These are phyloP conservation scores for Phytopythium kandeliae DNA, from an alignment of 352 stramenopile genomes.

Conservation along the genomic window DNA sequence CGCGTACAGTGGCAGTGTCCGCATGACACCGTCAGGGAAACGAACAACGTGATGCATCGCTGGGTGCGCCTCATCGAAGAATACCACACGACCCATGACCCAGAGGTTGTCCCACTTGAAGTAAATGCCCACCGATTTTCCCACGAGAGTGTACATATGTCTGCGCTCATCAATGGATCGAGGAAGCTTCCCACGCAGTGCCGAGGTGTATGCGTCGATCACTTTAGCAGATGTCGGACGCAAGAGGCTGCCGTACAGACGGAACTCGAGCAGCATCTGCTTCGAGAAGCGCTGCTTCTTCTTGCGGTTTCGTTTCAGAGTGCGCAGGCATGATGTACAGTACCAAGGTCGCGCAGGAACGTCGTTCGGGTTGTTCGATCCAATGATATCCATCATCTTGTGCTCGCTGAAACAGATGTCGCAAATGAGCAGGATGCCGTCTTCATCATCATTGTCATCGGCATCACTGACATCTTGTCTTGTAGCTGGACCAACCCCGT, in stretches of 20 bases:
- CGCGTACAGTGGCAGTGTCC: conserved; percentile 55
- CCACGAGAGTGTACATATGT: conserved; percentile 53
- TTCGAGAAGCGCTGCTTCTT: conserved; percentile 77
- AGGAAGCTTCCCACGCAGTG: conserved; percentile 42
- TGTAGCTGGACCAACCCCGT: conserved; percentile 15
- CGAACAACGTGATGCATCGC: conserved; percentile 52
- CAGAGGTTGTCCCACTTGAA: conserved; percentile 78
- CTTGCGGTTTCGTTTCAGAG: conserved; percentile 73
- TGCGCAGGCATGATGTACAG: conserved; percentile 52
- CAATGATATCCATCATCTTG: conserved; percentile 57
- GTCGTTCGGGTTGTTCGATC: conserved; percentile 21
- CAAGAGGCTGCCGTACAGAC: conserved; percentile 64
- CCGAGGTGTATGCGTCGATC: conserved; percentile 34
- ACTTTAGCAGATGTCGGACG: conserved; percentile 62
- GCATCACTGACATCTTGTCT: conserved; percentile 40
- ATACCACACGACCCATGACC: conserved; percentile 59
- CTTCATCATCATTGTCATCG: conserved; percentile 31
- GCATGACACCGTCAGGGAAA: conserved; percentile 66
- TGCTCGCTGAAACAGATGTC: conserved; percentile 76
- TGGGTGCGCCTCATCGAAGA: conserved; percentile 46
- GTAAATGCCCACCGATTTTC: conserved; percentile 60
- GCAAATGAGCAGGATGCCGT: conserved; percentile 58
- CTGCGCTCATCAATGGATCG: conserved; percentile 38
- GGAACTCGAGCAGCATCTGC: conserved; percentile 83
- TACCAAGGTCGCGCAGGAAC: conserved; percentile 69